phyloP scores from a whole-genome alignment of 169 alveolate species.

The Plasmodium chabaudi region DNA sequence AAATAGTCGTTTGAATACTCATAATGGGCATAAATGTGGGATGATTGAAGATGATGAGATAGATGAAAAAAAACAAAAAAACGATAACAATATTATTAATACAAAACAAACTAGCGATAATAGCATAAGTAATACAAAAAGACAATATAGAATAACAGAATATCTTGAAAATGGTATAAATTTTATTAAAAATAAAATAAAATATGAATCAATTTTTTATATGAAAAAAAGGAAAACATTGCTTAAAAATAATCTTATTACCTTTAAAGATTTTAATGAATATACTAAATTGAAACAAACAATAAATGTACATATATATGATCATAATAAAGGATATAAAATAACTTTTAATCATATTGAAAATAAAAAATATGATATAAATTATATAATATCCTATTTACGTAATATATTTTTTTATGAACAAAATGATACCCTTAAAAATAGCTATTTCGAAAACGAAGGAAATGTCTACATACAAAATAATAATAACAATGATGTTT shows the following conservation, averaged over 20 bases:
- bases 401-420: conserved; percentile 50
- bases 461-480: conserved; percentile 3
- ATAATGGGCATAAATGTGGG: neutral
- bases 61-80: neutral
- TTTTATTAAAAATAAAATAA: conserved; percentile 14
- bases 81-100: neutral
- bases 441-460: conserved; percentile 41
- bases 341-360: conserved; percentile 41
- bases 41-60: neutral
- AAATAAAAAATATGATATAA: conserved; percentile 28
- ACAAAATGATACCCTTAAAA: neutral
- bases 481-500: neutral
- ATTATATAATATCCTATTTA: conserved; percentile 17
- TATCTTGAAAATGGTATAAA: neutral
- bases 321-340: conserved; percentile 31
- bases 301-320: conserved; percentile 49
- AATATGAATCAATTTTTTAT: conserved; percentile 47
- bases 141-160: neutral
- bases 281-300: conserved; percentile 28
- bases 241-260: conserved; percentile 40
- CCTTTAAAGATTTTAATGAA: conserved; percentile 36
- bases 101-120: neutral
- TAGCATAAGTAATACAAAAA: neutral
- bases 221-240: conserved; percentile 20
- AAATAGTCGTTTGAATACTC: neutral